Evolutionary conservation across 2,329 filamentous ascomycete species (phyloP), one percentile per base, ranked within the genome.

Genomic region (Colletotrichum salicis): DNA sequence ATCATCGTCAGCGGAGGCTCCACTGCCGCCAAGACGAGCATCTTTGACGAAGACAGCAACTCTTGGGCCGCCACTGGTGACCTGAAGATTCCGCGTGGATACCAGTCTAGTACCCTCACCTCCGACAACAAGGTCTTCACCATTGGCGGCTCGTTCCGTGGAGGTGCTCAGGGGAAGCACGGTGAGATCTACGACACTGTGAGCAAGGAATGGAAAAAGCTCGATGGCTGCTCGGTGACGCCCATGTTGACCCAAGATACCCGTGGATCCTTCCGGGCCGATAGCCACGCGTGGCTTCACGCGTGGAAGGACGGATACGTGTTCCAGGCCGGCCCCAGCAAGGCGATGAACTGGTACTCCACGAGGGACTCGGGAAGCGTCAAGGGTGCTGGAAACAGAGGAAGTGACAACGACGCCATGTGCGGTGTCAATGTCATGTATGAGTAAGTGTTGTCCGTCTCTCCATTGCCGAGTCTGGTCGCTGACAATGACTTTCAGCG

Each of bases 381-480:
- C 15, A 72, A 75, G 5, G 71, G 75, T 6, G 87, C 86, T 1
- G 87, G 87, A 0, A 70, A 7, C 80, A 24, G 48, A 24, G 33
- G 87, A 5, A 79, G 77, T 15, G 80, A 81, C 11, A 83, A 84
- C 33, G 77, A 82, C 8, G 83, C 86, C 2, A 90, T 90, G 88
- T 85, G 82, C 66, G 89, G 87, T 11, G 85, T 84, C 57, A 83
- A 85, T 3, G 83, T 88, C 72, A 89, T 90, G 87, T 90, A 86
- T 73, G 88, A 90, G 41, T 48, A 22, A n/a, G 41, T 48, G 7
- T 5, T 11, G 7, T n/a, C 19, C 41, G 8, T 7, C 19, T n/a
- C 29, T 15, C 41, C 2, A 48, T 48, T 19, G 7, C 41, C 41
- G 19, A n/a, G 41, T 48, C 19, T 48, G 15, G 19, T 48, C 41